These are phyloP conservation scores for maize (Zea mays) DNA, from an alignment of 176 grass and related monocot genomes.

Conservation along the genomic window DNA sequence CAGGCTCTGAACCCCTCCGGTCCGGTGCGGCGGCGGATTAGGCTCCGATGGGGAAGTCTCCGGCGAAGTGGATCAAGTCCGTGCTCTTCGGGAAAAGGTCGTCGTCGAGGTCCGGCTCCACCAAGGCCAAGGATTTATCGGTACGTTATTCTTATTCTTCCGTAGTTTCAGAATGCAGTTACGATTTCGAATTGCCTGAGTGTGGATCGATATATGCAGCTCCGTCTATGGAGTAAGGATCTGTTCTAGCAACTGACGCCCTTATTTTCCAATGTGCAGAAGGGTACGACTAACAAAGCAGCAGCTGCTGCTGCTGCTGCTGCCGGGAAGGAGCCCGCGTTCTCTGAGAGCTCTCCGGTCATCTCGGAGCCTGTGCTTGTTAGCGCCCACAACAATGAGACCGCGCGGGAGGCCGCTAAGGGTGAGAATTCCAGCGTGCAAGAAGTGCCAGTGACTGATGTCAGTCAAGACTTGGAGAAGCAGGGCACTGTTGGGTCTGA, in stretches of 20 bases:
- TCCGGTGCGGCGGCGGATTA: slow-evolving; percentile 15
- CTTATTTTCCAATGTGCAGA: slow-evolving; percentile 37
- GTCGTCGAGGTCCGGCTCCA: slow-evolving; percentile 52
- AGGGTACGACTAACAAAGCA: slow-evolving; percentile 50
- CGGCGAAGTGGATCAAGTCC: slow-evolving; percentile 82
- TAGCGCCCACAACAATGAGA: slow-evolving; percentile 46
- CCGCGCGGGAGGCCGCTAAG: slow-evolving; percentile 35
- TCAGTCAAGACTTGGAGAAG: slow-evolving; percentile 49
- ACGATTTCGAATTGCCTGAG: not conserved
- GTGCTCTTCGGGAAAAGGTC: slow-evolving; percentile 80
- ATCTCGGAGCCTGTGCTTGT: slow-evolving; percentile 84
- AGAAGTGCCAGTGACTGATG: slow-evolving; percentile 28
- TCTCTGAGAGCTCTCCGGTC: slow-evolving; percentile 63
- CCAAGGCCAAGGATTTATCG: slow-evolving; percentile 54
- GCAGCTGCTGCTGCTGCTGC: slow-evolving; percentile 33
- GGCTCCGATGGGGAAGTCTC: slow-evolving; percentile 70
- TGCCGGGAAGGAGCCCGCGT: slow-evolving; percentile 23
- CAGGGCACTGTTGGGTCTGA: slow-evolving; percentile 28
- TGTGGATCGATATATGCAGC: not conserved
- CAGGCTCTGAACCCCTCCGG: slow-evolving; percentile 35
- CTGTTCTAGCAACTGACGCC: not conserved
- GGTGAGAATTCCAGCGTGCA: slow-evolving; percentile 47
- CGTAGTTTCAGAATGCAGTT: not conserved
- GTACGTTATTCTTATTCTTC: slow-evolving; percentile 20
- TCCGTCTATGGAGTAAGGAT: not conserved